Evolutionary conservation across 2,329 filamentous ascomycete genomes (phyloP).

Genomic region (Magnaporthiopsis rhizophila): DNA sequence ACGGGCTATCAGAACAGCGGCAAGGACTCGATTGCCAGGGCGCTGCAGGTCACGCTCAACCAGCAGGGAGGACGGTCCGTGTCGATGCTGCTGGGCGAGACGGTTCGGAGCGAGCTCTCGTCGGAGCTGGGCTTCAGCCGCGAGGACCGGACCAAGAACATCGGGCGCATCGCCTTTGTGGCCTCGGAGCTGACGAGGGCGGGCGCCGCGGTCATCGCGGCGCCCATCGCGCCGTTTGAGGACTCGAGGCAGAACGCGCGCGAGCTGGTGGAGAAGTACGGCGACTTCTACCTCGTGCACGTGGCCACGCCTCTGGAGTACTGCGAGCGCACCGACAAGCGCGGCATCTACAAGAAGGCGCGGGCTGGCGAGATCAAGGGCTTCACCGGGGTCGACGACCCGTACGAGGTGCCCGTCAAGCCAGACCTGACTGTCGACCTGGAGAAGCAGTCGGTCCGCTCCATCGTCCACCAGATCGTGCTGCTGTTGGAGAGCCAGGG

Average conservation of each 20-base stretch:
- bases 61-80: constrained; percentile 95
- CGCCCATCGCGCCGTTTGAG: constrained; percentile 92
- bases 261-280: constrained; percentile 79
- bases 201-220: constrained; percentile 89
- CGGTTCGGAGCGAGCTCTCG: constrained; percentile 85
- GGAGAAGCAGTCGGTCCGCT: constrained; percentile 80
- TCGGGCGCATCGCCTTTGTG: constrained; percentile 92
- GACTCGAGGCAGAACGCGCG: constrained; percentile 66
- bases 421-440: constrained; percentile 78
- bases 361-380: constrained; percentile 89
- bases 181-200: constrained; percentile 89
- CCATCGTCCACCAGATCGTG: constrained; percentile 94
- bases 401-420: constrained; percentile 79
- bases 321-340: constrained; percentile 91
- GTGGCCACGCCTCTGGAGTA: constrained; percentile 88
- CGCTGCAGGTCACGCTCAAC: constrained; percentile 93
- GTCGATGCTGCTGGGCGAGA: constrained; percentile 90
- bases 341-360: constrained; percentile 79
- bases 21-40: constrained; percentile 93
- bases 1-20: constrained; percentile 95
- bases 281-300: constrained; percentile 91
- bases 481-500: constrained; percentile 85
- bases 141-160: constrained; percentile 89
- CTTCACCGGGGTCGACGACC: constrained; percentile 97
- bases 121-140: constrained; percentile 92